Evolutionary conservation across 1,284 basidiomycete genomes (phyloP).

Genomic region (Inonotus obliquus): DNA sequence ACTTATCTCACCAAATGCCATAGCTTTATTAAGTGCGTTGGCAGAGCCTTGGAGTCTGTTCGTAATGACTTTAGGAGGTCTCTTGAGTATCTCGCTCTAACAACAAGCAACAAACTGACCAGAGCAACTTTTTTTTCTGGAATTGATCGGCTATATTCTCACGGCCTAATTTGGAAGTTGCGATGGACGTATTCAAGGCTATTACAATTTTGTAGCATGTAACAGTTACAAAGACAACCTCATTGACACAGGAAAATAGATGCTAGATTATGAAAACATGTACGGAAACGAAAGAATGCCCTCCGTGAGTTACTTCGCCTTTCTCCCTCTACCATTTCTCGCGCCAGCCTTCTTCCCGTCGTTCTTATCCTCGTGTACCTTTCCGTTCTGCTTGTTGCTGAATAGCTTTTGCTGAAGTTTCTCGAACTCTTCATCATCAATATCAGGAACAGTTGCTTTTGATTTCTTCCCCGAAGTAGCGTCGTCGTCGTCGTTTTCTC

Average conservation of each 20-base stretch:
- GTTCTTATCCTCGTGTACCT: constrained; percentile 28
- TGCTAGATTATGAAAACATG: too few relatives aligned
- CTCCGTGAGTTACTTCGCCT: constrained; percentile 32
- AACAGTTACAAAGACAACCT: not conserved
- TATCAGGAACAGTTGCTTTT: constrained; percentile 45
- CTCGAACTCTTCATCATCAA: constrained; percentile 66
- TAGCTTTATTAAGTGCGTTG: constrained; percentile 12
- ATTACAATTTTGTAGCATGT: not conserved
- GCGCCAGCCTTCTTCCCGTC: constrained; percentile 9
- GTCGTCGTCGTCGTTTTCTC: constrained; percentile 34
- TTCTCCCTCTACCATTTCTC: constrained; percentile 21
- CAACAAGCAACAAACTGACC: not conserved
- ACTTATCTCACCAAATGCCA: constrained; percentile 33
- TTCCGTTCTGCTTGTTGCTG: constrained; percentile 31
- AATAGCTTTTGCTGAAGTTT: constrained; percentile 58
- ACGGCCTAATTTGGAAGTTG: not conserved
- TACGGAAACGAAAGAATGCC: not conserved
- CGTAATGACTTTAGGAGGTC: not conserved
- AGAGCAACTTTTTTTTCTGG: constrained; percentile 1
- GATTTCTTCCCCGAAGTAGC: constrained; percentile 48
- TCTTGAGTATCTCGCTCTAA: too few relatives aligned
- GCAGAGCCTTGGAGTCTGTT: not conserved
- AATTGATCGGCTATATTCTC: constrained; percentile 7
- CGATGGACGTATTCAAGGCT: not conserved
- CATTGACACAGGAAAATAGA: too few relatives aligned